Percentiles rank a stretch among this genome's conserved stretches.
Conservation (phyloP, 495 filamentous ascomycete genomes). For the Penicillium samsonianum region DNA sequence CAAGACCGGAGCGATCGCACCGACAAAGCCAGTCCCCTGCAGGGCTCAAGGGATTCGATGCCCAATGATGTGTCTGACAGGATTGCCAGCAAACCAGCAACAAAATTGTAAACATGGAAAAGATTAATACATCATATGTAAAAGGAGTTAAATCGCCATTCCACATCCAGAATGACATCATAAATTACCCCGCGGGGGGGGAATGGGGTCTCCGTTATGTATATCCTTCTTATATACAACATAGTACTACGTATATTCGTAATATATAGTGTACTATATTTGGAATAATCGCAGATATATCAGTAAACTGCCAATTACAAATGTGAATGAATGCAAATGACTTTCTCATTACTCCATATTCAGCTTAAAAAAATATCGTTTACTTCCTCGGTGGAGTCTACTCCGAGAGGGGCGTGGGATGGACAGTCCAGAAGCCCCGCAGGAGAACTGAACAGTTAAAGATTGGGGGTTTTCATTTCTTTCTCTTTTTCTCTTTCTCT, state of each 20-base stretch:
- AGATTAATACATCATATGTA: too few relatives aligned
- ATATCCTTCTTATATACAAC: too few relatives aligned
- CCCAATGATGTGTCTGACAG: too few relatives aligned
- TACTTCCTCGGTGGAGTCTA: slow-evolving; percentile 29
- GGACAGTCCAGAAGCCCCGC: slow-evolving; percentile 16
- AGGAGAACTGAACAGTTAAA: slow-evolving; percentile 16
- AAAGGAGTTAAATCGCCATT: too few relatives aligned
- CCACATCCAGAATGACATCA: neutral
- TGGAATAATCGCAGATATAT: neutral
- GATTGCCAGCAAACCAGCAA: too few relatives aligned
- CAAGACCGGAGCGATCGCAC: neutral
- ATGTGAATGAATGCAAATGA: neutral
- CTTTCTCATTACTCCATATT: neutral
- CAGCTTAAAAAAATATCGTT: neutral
- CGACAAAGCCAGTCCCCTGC: too few relatives aligned
- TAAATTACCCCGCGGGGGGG: neutral
- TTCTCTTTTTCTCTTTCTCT: slow-evolving; percentile 10
- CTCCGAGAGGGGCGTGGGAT: slow-evolving; percentile 26
- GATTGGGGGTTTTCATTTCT: slow-evolving; percentile 4
- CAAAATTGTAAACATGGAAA: too few relatives aligned
- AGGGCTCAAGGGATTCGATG: too few relatives aligned
- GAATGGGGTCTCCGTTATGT: too few relatives aligned
- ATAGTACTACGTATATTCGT: too few relatives aligned
- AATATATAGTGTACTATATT: too few relatives aligned
- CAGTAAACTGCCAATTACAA: neutral